Conservation (phyloP, 1,139 yeast genomes). For the Pichia sp. region DNA sequence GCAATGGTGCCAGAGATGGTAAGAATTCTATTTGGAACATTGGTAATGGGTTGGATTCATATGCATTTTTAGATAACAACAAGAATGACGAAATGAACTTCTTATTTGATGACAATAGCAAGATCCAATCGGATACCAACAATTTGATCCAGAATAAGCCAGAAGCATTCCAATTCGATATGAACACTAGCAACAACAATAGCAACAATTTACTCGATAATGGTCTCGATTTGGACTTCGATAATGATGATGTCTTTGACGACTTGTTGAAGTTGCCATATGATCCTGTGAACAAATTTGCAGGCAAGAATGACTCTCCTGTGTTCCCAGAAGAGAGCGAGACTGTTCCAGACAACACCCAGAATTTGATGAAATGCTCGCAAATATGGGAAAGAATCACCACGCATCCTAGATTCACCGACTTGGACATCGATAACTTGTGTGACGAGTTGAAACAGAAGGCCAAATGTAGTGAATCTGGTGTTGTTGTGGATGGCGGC, state of each 20-base stretch:
- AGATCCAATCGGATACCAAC: conserved; percentile 38
- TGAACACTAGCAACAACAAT: not conserved
- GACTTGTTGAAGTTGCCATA: conserved; percentile 17
- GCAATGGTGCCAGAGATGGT: not conserved
- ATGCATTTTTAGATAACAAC: conserved; percentile 4
- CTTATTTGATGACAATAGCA: conserved; percentile 29
- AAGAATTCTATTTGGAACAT: not conserved
- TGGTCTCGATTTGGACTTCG: conserved; percentile 14
- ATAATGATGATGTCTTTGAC: conserved; percentile 18
- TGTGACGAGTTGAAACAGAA: conserved; percentile 84
- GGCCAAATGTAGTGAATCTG: conserved; percentile 94
- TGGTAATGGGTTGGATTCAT: conserved; percentile 1
- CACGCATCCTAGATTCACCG: conserved; percentile 89
- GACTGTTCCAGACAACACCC: conserved; percentile 55
- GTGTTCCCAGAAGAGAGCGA: too few relatives aligned
- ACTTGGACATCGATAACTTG: conserved; percentile 89
- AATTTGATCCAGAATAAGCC: conserved; percentile 15
- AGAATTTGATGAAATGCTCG: conserved; percentile 63
- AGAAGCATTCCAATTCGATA: conserved; percentile 12
- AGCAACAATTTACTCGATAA: not conserved
- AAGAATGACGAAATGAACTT: conserved; percentile 22
- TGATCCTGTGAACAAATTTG: not conserved
- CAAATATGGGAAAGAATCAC: conserved; percentile 97
- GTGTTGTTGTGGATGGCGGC: conserved; percentile 77
- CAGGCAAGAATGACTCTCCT: conserved; percentile 13